Percentiles rank a stretch among this genome's conserved stretches.
Evolutionary conservation across 2,329 filamentous ascomycete species (phyloP).

Genomic region (Pyrenophora seminiperda): DNA sequence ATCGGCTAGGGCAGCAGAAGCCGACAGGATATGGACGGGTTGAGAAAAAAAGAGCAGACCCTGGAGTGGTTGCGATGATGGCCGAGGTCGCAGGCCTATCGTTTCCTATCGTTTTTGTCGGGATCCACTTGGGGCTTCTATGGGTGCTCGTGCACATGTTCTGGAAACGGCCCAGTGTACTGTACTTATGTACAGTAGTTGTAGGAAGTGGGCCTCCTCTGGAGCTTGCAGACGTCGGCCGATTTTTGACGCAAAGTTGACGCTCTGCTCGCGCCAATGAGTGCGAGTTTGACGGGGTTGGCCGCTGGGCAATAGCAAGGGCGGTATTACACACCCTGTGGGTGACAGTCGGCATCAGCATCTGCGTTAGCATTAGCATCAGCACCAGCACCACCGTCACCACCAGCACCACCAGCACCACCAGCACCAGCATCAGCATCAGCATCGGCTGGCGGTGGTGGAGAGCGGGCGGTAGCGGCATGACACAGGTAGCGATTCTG

Average conservation of each 20-base stretch:
- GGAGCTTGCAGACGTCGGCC: constrained; percentile 8
- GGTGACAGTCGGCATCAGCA: not conserved
- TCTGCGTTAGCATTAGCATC: too few species aligned
- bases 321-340: constrained; percentile 3
- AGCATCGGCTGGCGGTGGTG: too few species aligned
- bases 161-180: constrained; percentile 25
- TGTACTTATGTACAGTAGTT: constrained; percentile 12
- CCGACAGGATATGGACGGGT: constrained; percentile 5
- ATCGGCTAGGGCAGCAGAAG: constrained; percentile 4
- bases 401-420: too few species aligned
- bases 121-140: constrained; percentile 18
- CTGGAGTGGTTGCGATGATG: constrained; percentile 30
- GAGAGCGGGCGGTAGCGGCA: too few species aligned
- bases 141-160: constrained; percentile 26
- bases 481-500: too few species aligned
- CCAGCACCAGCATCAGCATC: too few species aligned
- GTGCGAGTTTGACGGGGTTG: too few species aligned
- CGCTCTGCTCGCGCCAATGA: not conserved
- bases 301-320: not conserved
- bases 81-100: constrained; percentile 10
- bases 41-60: constrained; percentile 15
- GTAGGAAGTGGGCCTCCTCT: constrained; percentile 14
- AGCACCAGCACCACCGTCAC: too few species aligned
- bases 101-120: constrained; percentile 9
- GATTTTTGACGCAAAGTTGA: constrained; percentile 10